Evolutionary conservation across 306 rosid species (phyloP).

Genomic region (Malus asiatica): DNA sequence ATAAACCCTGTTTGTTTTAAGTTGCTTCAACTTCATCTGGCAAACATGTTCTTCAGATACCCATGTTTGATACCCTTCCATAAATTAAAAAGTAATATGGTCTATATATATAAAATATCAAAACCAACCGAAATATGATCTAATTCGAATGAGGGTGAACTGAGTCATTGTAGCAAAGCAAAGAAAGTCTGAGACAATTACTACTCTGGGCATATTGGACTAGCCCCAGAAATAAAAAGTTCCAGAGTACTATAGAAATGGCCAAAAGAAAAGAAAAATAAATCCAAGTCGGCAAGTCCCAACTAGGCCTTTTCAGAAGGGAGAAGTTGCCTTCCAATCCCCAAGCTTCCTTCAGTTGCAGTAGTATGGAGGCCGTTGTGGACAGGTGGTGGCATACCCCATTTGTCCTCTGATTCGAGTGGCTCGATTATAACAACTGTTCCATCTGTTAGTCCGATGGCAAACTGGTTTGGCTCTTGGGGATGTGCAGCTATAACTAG

Average conservation of each 20-base stretch:
- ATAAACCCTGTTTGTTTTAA: no score
- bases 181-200: not conserved
- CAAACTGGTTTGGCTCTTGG: conserved; percentile 77
- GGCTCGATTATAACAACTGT: conserved; percentile 77
- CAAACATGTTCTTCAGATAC: no score
- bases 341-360: conserved; percentile 18
- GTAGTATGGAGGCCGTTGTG: conserved; percentile 46
- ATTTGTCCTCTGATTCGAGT: conserved; percentile 60
- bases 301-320: conserved; percentile 1
- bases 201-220: not conserved
- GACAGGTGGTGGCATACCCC: conserved; percentile 62
- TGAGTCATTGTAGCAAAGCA: not conserved
- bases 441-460: conserved; percentile 80
- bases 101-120: no score
- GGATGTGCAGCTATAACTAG: conserved; percentile 75
- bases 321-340: not conserved
- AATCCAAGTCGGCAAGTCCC: not conserved
- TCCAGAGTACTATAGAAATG: not conserved
- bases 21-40: no score
- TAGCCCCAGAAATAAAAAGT: not conserved
- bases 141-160: no score
- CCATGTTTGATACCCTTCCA: no score
- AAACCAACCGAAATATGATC: no score
- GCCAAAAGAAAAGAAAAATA: not conserved
- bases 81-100: no score